A percentile compares a stretch with the other conserved stretches of the same genome.
These are phyloP conservation scores for Amaranthus hypochondriacus DNA, from an alignment of 148 eudicot species.

Conservation along the genomic window DNA sequence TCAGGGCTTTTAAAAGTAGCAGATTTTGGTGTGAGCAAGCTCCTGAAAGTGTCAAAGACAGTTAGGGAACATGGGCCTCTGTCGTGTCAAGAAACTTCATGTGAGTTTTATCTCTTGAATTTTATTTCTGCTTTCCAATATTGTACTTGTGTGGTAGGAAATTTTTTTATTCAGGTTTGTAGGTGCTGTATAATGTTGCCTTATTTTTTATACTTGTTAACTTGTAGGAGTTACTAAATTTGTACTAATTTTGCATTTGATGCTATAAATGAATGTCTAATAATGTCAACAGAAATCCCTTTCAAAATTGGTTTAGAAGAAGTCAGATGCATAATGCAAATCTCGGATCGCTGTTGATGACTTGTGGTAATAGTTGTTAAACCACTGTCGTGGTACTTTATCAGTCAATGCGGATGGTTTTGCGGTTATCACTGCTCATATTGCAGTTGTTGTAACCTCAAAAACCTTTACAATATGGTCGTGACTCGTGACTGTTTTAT, in stretches of 20 bases:
- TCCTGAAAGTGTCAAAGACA: constrained; percentile 30
- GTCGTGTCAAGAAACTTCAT: constrained; percentile 27
- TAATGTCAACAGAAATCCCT: neutral
- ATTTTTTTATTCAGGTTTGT: neutral
- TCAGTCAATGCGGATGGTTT: too few species aligned
- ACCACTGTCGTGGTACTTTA: too few species aligned
- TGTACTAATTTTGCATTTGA: neutral
- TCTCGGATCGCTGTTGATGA: too few species aligned
- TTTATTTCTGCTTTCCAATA: neutral
- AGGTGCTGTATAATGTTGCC: neutral
- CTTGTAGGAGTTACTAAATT: neutral
- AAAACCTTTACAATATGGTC: neutral
- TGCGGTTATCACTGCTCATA: neutral
- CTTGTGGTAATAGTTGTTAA: too few species aligned
- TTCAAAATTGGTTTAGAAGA: neutral
- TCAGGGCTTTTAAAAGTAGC: constrained; percentile 45
- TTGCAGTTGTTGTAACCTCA: neutral
- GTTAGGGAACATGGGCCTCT: constrained; percentile 27
- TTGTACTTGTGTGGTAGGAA: neutral
- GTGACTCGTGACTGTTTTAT: neutral
- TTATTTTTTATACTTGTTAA: neutral
- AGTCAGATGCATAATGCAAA: too few species aligned
- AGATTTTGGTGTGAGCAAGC: constrained; percentile 42
- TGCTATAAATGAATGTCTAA: neutral
- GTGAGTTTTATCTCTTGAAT: constrained; percentile 22